Percentiles rank a stretch among this genome's conserved stretches.
Evolutionary conservation across 352 stramenopile genomes (phyloP).

Genomic region (Phytophthora cactorum): DNA sequence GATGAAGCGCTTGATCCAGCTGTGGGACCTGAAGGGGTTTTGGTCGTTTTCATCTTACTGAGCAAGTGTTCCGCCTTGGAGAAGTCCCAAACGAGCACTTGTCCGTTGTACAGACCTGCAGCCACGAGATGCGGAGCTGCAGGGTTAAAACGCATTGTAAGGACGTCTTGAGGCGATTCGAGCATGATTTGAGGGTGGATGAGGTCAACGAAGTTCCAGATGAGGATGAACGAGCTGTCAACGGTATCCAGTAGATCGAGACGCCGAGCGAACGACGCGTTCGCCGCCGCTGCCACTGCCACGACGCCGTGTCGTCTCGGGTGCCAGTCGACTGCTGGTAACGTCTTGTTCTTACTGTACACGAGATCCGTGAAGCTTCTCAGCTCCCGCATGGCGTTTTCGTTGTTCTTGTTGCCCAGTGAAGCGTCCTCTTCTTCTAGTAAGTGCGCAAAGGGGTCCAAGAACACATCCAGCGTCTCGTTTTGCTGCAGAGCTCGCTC

Average conservation of each 20-base stretch:
- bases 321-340: constrained; percentile 92
- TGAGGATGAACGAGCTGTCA: constrained; percentile 90
- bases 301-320: constrained; percentile 89
- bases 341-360: constrained; percentile 93
- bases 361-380: constrained; percentile 94
- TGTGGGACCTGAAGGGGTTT: constrained; percentile 27
- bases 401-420: constrained; percentile 74
- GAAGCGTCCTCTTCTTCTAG: constrained; percentile 68
- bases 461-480: constrained; percentile 86
- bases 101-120: constrained; percentile 84
- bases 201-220: constrained; percentile 96
- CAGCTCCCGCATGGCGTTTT: constrained; percentile 92
- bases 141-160: constrained; percentile 91
- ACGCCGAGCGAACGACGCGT: constrained; percentile 77
- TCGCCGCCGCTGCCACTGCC: constrained; percentile 86
- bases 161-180: constrained; percentile 90
- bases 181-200: constrained; percentile 95
- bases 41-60: constrained; percentile 60
- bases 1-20: constrained; percentile 22
- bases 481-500: constrained; percentile 86
- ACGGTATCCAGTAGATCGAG: constrained; percentile 78
- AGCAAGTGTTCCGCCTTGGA: constrained; percentile 74
- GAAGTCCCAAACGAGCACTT: constrained; percentile 94
- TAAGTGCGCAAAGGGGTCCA: constrained; percentile 79
- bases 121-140: constrained; percentile 84